Base-by-base conservation (phyloP, 495 filamentous ascomycete species). In the Hypoxylon cercidicola region DNA sequence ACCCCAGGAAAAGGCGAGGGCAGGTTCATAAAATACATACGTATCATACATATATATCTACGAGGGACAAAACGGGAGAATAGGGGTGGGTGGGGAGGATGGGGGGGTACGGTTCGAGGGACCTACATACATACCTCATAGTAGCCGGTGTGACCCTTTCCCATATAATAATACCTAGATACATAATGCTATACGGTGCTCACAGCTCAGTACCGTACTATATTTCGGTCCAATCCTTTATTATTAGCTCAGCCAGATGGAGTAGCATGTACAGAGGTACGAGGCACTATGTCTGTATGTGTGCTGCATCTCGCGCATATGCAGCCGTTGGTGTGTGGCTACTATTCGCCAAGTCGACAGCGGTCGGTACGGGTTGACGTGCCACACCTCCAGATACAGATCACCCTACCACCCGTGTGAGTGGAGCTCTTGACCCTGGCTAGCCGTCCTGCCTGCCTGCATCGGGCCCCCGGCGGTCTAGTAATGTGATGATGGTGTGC, bases 271-370 rank as follows among this genome's bases (percentile, higher is more conserved):
- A 64, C 64, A 56, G 53, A 61, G 64, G 64, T 67, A 67, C 64
- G 64, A 61, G 45, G 63, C 59, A 54, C 40, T 56, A 61, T 72
- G 64, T 71, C 66, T 64, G 69, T 56, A 61, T 72, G 64, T 71
- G 68, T 64, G 69, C 72, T 75, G 74, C 74, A 75, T 70, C 72
- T 74, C 69, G 57, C 70, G 68, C 71, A 74, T 73, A 72, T 75
- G 73, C 72, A 73, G 64, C 73, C 64, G 69, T 63, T 72, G 71
- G 66, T 62, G 48, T 62, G 58, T 57, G 53, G 62, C 60, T 66
- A 55, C 59, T 53, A 72, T 72, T 72, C 60, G 65, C 56, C 64
- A 57, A 70, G 57, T 50, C 52, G 40, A 32, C 47, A 59, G 41
- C 57, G 50, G 28, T 67, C 62, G 50, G 62, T 60, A 62, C 55